These are phyloP conservation scores for Candida ovalis DNA, from an alignment of 805 yeast species.

Conservation along the genomic window DNA sequence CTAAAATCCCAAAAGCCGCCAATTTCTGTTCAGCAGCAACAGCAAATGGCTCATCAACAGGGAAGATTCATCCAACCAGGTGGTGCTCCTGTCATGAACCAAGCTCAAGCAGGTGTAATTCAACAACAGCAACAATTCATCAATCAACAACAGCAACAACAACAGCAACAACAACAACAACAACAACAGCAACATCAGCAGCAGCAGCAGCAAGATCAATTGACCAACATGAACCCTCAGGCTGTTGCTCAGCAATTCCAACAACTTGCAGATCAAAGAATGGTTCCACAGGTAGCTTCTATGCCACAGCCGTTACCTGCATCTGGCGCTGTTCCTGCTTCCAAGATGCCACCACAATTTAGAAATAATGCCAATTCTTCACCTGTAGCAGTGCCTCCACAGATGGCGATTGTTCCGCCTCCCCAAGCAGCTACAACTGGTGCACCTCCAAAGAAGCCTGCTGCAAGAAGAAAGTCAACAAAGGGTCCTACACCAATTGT, in stretches of 20 bases:
- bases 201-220: slow-evolving; percentile 7
- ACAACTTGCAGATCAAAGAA: slow-evolving; percentile 22
- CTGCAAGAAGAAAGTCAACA: slow-evolving; percentile 22
- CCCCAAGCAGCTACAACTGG: slow-evolving; percentile 5
- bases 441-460: slow-evolving; percentile 18
- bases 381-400: slow-evolving; percentile 5
- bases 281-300: slow-evolving; percentile 11
- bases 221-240: slow-evolving; percentile 10
- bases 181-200: slow-evolving; percentile 11
- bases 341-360: slow-evolving; percentile 16
- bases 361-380: slow-evolving; percentile 5
- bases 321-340: neutral
- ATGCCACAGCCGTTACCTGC: slow-evolving; percentile 4
- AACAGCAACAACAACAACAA: slow-evolving; percentile 9
- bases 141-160: slow-evolving; percentile 9
- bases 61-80: slow-evolving; percentile 13
- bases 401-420: slow-evolving; percentile 12
- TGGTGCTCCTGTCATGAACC: neutral
- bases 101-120: slow-evolving; percentile 5
- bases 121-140: slow-evolving; percentile 10
- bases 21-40: slow-evolving; percentile 12
- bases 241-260: slow-evolving; percentile 25
- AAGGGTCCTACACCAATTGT: slow-evolving; percentile 6
- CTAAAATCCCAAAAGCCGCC: slow-evolving; percentile 21
- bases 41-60: slow-evolving; percentile 16